Evolutionary conservation across 495 filamentous ascomycete genomes (phyloP).

Genomic region (Lineolata rhizophorae): DNA sequence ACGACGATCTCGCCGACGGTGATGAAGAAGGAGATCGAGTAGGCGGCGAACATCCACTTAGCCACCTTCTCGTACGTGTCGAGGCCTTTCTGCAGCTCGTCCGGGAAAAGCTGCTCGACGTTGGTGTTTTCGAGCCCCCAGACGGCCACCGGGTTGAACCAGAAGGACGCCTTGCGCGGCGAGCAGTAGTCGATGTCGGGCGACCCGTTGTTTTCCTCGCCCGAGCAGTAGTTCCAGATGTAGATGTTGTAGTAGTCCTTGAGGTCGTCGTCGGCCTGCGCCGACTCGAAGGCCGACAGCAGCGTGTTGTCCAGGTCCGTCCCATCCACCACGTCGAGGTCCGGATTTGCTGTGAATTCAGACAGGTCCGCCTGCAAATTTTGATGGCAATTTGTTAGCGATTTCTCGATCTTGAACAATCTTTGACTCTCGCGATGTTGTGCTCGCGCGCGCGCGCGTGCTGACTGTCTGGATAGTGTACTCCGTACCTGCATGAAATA

Average conservation of each 20-base stretch:
- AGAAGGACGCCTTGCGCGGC: constrained; percentile 38
- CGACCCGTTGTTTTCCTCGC: constrained; percentile 25
- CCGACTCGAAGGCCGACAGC: constrained; percentile 10
- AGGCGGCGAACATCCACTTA: constrained; percentile 64
- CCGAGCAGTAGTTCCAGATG: constrained; percentile 74
- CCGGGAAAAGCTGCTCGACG: constrained; percentile 28
- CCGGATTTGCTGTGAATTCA: constrained; percentile 11
- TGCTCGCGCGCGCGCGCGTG: too few species aligned
- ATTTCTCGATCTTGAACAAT: too few species aligned
- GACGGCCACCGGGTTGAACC: constrained; percentile 47
- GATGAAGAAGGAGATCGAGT: constrained; percentile 43
- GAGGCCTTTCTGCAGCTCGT: constrained; percentile 39
- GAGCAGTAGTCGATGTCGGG: constrained; percentile 28
- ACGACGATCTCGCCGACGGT: constrained; percentile 47
- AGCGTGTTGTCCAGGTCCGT: constrained; percentile 15
- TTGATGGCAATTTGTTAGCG: too few species aligned
- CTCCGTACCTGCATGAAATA: constrained; percentile 52
- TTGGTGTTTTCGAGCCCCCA: constrained; percentile 39
- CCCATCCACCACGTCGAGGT: constrained; percentile 1
- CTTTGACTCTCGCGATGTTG: too few species aligned
- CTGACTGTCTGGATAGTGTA: too few species aligned
- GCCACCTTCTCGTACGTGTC: constrained; percentile 47
- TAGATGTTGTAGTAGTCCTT: constrained; percentile 60
- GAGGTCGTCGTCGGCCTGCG: constrained; percentile 21
- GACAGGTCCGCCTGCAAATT: constrained; percentile 15